Conservation (phyloP, 2,329 filamentous ascomycete species). For the Sarocladium brachiariae region DNA sequence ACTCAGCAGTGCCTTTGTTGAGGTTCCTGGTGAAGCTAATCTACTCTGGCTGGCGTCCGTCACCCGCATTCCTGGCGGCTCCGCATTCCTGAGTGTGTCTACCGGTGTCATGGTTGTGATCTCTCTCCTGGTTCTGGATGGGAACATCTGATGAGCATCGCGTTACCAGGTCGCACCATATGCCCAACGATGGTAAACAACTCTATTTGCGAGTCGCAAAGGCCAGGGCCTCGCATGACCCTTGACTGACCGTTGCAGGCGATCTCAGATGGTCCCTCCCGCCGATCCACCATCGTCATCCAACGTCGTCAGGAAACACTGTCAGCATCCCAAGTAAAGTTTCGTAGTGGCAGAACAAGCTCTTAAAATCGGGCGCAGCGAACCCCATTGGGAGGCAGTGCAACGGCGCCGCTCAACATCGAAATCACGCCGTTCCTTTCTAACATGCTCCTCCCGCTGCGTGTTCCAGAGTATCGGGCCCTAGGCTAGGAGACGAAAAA, state of each 20-base stretch:
- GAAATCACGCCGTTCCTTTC: background rate
- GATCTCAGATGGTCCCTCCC: background rate
- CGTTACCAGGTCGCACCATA: background rate
- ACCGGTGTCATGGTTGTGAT: background rate
- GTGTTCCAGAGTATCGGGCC: background rate
- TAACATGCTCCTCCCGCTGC: background rate
- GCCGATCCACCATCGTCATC: background rate
- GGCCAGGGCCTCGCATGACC: background rate
- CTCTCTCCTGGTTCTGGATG: background rate
- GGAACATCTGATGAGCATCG: background rate
- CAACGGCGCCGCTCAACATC: background rate
- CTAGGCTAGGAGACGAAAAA: background rate
- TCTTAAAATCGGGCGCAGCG: background rate
- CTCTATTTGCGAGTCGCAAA: too few species aligned
- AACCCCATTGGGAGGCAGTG: background rate
- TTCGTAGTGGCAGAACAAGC: background rate
- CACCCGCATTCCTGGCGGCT: background rate
- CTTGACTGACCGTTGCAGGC: background rate
- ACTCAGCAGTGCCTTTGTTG: too few species aligned
- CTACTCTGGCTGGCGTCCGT: background rate
- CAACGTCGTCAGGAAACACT: background rate
- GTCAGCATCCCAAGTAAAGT: background rate
- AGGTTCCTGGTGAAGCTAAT: too few species aligned
- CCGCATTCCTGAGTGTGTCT: background rate
- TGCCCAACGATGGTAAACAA: too few species aligned